phyloP scores from a whole-genome alignment of 2,329 filamentous ascomycete species.

The Geosmithia putterillii region DNA sequence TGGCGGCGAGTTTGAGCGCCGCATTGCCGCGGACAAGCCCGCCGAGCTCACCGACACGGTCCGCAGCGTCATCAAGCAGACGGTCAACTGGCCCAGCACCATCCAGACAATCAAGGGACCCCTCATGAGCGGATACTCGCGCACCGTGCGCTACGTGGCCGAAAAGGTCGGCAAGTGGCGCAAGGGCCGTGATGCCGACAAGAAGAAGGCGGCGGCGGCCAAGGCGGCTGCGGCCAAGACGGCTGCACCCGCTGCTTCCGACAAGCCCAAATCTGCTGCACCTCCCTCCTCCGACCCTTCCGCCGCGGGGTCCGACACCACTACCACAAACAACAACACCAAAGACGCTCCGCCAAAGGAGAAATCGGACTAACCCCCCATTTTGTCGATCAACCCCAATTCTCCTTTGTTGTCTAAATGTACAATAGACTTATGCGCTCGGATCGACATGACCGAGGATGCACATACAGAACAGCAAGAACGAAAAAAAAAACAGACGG shows the following conservation, averaged over 20 bases:
- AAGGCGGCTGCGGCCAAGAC: conserved; percentile 8
- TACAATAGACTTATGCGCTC: neutral
- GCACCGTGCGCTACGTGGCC: conserved; percentile 61
- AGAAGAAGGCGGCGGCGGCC: conserved; percentile 8
- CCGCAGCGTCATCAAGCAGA: conserved; percentile 67
- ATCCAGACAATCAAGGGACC: conserved; percentile 77
- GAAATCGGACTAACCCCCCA: neutral
- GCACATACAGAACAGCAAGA: neutral
- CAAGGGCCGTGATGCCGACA: conserved; percentile 22
- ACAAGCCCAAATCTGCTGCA: too few relatives aligned
- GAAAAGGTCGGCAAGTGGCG: conserved; percentile 68
- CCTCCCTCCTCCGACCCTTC: neutral
- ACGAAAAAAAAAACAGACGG: neutral
- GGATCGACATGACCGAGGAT: too few relatives aligned
- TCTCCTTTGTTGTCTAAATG: neutral
- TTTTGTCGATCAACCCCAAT: neutral
- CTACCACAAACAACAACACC: too few relatives aligned
- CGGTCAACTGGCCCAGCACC: conserved; percentile 85
- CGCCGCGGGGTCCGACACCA: neutral
- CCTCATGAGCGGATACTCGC: conserved; percentile 61
- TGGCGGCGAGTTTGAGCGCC: conserved; percentile 74
- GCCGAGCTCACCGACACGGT: conserved; percentile 59
- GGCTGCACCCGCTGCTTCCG: neutral
- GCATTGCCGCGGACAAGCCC: conserved; percentile 61
- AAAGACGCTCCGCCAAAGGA: neutral